Conservation (phyloP, 768 basidiomycete species). For the Termitomyces sp. region DNA sequence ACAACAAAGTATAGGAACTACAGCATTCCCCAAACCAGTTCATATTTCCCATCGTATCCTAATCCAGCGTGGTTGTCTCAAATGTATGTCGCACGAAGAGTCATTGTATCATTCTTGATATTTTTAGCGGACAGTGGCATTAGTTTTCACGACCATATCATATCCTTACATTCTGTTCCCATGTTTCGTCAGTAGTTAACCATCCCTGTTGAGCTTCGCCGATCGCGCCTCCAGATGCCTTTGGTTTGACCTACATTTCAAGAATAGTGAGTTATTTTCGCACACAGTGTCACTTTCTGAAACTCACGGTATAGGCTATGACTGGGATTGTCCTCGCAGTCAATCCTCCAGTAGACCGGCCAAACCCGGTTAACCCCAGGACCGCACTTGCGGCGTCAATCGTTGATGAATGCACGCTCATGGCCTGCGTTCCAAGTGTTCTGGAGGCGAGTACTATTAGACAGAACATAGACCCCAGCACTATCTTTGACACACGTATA, state of each 20-base stretch:
- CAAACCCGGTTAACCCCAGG: not conserved
- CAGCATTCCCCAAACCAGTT: not conserved
- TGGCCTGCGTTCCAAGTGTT: conserved; percentile 6
- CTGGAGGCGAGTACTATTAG: conserved; percentile 2
- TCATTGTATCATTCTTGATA: not conserved
- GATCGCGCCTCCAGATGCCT: not conserved
- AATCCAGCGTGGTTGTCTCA: not conserved
- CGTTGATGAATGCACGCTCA: conserved; percentile 1
- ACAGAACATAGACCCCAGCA: not conserved
- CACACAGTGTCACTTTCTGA: not conserved
- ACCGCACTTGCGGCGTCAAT: not conserved
- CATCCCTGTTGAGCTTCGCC: not conserved
- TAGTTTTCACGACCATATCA: not conserved
- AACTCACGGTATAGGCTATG: not conserved
- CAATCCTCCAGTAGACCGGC: not conserved
- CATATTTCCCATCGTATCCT: conserved; percentile 1
- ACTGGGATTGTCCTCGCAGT: not conserved
- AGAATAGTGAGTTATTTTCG: not conserved
- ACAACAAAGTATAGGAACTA: not conserved
- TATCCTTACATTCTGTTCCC: not conserved
- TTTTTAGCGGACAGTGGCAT: not conserved
- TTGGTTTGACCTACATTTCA: conserved; percentile 2
- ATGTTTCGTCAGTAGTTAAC: not conserved
- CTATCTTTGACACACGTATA: not conserved
- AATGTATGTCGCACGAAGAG: not conserved